Evolutionary conservation across 1,284 basidiomycete genomes (phyloP).

Genomic region (Stygiomarasmius scandens): DNA sequence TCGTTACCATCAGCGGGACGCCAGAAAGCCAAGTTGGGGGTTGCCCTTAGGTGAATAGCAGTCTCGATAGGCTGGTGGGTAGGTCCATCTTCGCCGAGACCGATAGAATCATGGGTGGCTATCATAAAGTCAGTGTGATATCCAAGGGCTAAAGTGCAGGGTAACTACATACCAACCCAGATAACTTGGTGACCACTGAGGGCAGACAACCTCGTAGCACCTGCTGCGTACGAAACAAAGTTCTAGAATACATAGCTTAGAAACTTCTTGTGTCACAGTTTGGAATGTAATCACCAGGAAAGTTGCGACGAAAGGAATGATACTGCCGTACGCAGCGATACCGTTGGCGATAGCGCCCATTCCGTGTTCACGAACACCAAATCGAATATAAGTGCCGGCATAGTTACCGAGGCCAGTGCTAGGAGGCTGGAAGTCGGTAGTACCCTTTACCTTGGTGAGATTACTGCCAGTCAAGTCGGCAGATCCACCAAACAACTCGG

Average conservation of each 20-base stretch:
- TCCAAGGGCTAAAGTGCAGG: slow-evolving; percentile 13
- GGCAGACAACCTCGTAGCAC: slow-evolving; percentile 90
- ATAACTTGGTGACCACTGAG: slow-evolving; percentile 90
- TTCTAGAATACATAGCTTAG: slow-evolving; percentile 52
- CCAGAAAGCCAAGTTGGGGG: slow-evolving; percentile 91
- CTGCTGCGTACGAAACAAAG: slow-evolving; percentile 93
- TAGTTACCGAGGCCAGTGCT: slow-evolving; percentile 85
- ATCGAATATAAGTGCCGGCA: slow-evolving; percentile 82
- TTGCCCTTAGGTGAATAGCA: slow-evolving; percentile 83
- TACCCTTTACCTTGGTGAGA: slow-evolving; percentile 83
- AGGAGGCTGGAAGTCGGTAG: slow-evolving; percentile 91
- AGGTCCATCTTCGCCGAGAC: slow-evolving; percentile 93
- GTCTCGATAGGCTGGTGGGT: slow-evolving; percentile 96
- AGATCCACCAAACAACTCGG: slow-evolving; percentile 88
- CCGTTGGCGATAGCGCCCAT: slow-evolving; percentile 97
- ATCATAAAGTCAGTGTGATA: slow-evolving; percentile 15
- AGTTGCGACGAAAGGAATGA: slow-evolving; percentile 86
- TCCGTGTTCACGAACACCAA: slow-evolving; percentile 96
- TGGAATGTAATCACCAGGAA: slow-evolving; percentile 66
- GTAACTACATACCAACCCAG: slow-evolving; percentile 75
- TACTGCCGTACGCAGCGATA: slow-evolving; percentile 82
- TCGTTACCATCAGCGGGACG: slow-evolving; percentile 94
- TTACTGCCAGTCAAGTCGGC: slow-evolving; percentile 94
- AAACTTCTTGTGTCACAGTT: neutral
- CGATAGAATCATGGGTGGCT: slow-evolving; percentile 90